Evolutionary conservation across 768 basidiomycete species (phyloP).

Genomic region (Boletus eberwhitei): DNA sequence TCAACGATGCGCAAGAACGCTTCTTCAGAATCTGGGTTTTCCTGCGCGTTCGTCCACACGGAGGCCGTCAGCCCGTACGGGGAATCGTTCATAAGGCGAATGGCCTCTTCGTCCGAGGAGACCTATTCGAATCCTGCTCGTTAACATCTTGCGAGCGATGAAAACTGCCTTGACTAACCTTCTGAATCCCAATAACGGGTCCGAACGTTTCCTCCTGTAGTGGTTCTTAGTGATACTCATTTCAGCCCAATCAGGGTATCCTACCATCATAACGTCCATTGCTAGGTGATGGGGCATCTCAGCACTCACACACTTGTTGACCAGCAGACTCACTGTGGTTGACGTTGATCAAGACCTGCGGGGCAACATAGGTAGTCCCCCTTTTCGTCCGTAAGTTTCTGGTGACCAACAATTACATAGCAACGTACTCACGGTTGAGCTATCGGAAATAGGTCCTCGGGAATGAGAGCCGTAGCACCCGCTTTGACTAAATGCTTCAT

Average conservation of each 20-base stretch:
- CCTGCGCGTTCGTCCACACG: constrained; percentile 80
- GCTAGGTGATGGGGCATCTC: constrained; percentile 36
- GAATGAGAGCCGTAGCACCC: constrained; percentile 77
- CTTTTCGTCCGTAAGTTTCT: constrained; percentile 34
- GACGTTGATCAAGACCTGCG: constrained; percentile 88
- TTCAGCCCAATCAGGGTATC: neutral
- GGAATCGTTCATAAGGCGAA: constrained; percentile 94
- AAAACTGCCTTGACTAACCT: constrained; percentile 43
- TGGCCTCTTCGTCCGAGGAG: constrained; percentile 80
- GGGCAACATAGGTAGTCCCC: constrained; percentile 84
- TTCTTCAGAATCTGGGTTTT: constrained; percentile 55
- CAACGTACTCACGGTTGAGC: constrained; percentile 59
- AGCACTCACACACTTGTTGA: constrained; percentile 1
- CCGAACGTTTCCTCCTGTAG: constrained; percentile 86
- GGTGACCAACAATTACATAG: neutral
- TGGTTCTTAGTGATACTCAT: neutral
- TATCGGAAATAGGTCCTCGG: constrained; percentile 59
- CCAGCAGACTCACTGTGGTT: constrained; percentile 64
- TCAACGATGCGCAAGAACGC: constrained; percentile 63
- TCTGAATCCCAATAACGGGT: constrained; percentile 90
- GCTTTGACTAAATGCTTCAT: constrained; percentile 48
- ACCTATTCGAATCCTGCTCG: constrained; percentile 43
- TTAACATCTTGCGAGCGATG: neutral
- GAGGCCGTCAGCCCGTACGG: constrained; percentile 93
- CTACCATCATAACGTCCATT: constrained; percentile 91